phyloP scores from a whole-genome alignment of 495 filamentous ascomycete species.

The Aspergillus mulundensis region DNA sequence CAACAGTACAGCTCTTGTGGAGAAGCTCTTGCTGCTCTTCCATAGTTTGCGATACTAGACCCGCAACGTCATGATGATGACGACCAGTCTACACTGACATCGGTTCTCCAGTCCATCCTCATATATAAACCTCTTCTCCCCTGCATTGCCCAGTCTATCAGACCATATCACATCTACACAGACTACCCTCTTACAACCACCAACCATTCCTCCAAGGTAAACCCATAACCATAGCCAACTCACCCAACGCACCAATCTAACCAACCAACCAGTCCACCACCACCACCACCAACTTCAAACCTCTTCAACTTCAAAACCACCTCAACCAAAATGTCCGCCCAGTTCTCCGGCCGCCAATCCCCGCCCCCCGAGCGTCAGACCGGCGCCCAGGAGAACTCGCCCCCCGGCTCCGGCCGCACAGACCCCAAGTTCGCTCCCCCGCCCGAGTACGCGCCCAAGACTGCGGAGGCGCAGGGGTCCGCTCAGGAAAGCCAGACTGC shows the following conservation, averaged over 20 bases:
- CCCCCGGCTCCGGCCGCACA: slow-evolving; percentile 55
- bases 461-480: slow-evolving; percentile 22
- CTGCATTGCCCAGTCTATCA: no score
- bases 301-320: background rate
- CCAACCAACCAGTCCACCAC: background rate
- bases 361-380: slow-evolving; percentile 68
- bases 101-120: background rate
- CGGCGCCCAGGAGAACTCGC: slow-evolving; percentile 58
- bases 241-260: no score
- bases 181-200: no score
- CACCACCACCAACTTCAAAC: background rate
- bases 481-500: slow-evolving; percentile 16
- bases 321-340: slow-evolving; percentile 31
- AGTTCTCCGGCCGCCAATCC: slow-evolving; percentile 68
- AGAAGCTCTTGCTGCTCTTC: background rate
- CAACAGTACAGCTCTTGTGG: background rate
- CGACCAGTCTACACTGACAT: background rate
- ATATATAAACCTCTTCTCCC: background rate
- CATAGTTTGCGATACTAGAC: background rate
- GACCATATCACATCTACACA: no score
- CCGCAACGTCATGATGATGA: slow-evolving; percentile 12
- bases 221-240: no score
- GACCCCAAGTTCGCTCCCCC: slow-evolving; percentile 30
- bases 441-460: slow-evolving; percentile 31
- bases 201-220: no score